Evolutionary conservation across 1,139 yeast genomes (phyloP).

Genomic region (Geotrichum carabidarum): DNA sequence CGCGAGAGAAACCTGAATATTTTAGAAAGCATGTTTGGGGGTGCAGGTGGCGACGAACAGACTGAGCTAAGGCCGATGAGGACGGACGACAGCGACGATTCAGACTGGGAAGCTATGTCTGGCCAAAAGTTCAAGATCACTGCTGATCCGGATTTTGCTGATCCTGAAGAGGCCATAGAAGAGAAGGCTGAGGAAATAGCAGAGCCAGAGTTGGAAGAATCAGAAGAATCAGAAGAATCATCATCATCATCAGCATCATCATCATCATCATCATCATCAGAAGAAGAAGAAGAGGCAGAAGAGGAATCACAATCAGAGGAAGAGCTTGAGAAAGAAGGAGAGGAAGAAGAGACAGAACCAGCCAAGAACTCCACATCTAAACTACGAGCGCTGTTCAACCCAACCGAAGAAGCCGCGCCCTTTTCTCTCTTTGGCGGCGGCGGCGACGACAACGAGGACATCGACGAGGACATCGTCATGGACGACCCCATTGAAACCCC

Average conservation of each 20-base stretch:
- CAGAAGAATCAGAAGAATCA: slow-evolving; percentile 31
- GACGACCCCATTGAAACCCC: slow-evolving; percentile 19
- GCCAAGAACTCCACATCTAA: slow-evolving; percentile 29
- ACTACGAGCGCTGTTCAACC: slow-evolving; percentile 60
- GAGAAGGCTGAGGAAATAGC: background rate
- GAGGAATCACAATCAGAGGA: slow-evolving; percentile 26
- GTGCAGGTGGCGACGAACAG: slow-evolving; percentile 28
- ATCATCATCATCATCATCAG: slow-evolving; percentile 16
- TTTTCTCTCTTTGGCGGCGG: slow-evolving; percentile 30
- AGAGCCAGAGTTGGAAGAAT: slow-evolving; percentile 20
- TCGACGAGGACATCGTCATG: slow-evolving; percentile 14
- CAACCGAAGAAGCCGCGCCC: slow-evolving; percentile 34
- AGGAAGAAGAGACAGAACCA: background rate
- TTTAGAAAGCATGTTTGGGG: slow-evolving; percentile 26
- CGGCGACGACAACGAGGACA: slow-evolving; percentile 25
- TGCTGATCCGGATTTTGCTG: slow-evolving; percentile 39
- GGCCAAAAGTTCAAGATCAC: slow-evolving; percentile 26
- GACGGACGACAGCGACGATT: slow-evolving; percentile 23
- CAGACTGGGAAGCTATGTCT: slow-evolving; percentile 24
- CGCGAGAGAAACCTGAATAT: slow-evolving; percentile 26
- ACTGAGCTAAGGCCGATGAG: slow-evolving; percentile 28
- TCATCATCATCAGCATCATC: too few species aligned
- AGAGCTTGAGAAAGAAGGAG: slow-evolving; percentile 32
- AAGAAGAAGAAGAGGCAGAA: slow-evolving; percentile 22
- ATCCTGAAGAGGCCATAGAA: slow-evolving; percentile 30